Evolutionary conservation across 148 eudicot genomes (phyloP).

Genomic region (Camellia granthamiana): DNA sequence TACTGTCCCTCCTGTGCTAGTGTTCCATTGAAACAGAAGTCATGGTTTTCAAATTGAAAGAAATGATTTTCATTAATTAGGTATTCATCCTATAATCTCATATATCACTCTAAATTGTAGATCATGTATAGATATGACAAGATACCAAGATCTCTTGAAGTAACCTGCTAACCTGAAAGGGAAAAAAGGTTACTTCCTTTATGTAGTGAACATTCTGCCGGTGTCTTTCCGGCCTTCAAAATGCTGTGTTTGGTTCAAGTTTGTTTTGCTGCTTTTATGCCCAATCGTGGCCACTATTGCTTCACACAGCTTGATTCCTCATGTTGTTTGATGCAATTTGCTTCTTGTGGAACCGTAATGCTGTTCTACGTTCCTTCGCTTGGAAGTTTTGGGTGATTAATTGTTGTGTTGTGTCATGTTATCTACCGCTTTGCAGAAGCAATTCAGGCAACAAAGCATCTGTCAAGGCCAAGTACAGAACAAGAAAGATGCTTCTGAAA

Average conservation of each 20-base stretch:
- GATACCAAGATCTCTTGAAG: no score
- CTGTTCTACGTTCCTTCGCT: background rate
- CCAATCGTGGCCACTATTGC: background rate
- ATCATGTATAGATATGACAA: no score
- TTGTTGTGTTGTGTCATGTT: background rate
- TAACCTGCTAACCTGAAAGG: no score
- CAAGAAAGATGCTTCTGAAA: slow-evolving; percentile 19
- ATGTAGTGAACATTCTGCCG: background rate
- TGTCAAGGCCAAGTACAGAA: slow-evolving; percentile 20
- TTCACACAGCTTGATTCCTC: background rate
- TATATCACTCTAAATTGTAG: no score
- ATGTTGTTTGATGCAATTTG: background rate
- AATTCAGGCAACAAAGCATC: slow-evolving; percentile 38
- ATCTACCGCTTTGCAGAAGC: slow-evolving; percentile 45
- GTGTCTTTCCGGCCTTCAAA: background rate
- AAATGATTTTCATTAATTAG: no score
- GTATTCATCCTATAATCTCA: background rate
- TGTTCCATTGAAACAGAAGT: no score
- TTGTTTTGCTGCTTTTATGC: no score
- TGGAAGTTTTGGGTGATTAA: background rate
- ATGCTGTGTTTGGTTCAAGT: background rate
- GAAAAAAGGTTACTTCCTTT: no score
- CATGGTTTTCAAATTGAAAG: no score
- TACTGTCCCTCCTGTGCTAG: no score
- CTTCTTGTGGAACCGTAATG: no score